Percentiles rank a stretch among this genome's conserved stretches.
phyloP scores from a whole-genome alignment of 2,329 filamentous ascomycete genomes.

The Knoxdaviesia capensis region DNA sequence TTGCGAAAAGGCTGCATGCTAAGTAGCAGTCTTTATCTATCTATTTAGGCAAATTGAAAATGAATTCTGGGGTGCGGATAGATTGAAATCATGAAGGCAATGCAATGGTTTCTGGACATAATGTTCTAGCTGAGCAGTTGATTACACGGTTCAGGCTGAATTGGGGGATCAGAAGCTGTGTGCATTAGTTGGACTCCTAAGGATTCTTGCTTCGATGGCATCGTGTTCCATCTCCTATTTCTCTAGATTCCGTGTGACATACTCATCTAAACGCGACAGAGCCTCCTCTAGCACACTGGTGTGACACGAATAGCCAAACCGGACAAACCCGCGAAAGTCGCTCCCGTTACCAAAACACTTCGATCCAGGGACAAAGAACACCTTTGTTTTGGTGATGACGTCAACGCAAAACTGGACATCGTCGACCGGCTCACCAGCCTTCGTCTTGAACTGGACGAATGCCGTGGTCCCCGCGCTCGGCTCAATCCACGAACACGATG shows the following conservation, averaged over 20 bases:
- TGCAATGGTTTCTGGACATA: no score
- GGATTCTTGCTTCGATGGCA: no score
- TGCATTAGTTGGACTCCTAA: no score
- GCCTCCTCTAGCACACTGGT: slow-evolving; percentile 49
- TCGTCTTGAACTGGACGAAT: slow-evolving; percentile 48
- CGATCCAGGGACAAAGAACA: slow-evolving; percentile 55
- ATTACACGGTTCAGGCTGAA: no score
- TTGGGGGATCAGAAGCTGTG: no score
- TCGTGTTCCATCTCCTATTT: no score
- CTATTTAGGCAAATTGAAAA: no score
- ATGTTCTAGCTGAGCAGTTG: no score
- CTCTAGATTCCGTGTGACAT: slow-evolving; percentile 10
- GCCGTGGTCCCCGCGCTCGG: slow-evolving; percentile 65
- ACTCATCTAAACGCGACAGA: slow-evolving; percentile 26
- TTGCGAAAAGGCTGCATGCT: no score
- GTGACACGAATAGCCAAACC: slow-evolving; percentile 57
- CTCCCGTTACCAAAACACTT: slow-evolving; percentile 47
- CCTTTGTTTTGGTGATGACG: slow-evolving; percentile 46
- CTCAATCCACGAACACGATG: slow-evolving; percentile 48
- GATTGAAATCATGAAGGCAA: no score
- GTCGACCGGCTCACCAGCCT: slow-evolving; percentile 38
- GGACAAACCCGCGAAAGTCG: slow-evolving; percentile 55
- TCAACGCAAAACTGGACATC: slow-evolving; percentile 53
- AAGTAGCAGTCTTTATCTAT: no score
- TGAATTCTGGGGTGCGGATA: no score